A percentile compares a stretch with the other conserved stretches of the same genome.
Evolutionary conservation across 441 rosid genomes (phyloP).

Genomic region (Pelargonium citronellum): DNA sequence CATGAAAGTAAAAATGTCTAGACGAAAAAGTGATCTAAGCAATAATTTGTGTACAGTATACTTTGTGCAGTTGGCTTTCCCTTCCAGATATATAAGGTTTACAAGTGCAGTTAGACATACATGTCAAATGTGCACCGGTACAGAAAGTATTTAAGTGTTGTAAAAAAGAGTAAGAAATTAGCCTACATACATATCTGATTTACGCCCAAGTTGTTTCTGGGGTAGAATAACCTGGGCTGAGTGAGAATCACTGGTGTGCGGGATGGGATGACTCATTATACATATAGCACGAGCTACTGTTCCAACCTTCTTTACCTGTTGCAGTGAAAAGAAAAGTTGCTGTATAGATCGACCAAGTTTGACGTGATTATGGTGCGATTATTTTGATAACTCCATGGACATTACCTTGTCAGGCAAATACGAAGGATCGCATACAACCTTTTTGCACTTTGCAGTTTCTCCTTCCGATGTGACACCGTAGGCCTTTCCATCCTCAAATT

Average conservation of each 20-base stretch:
- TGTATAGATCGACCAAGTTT: not conserved
- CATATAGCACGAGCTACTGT: slow-evolving; percentile 63
- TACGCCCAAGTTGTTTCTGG: slow-evolving; percentile 67
- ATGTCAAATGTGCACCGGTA: too few species aligned
- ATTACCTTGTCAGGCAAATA: slow-evolving; percentile 58
- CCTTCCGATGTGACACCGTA: slow-evolving; percentile 61
- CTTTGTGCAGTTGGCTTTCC: too few species aligned
- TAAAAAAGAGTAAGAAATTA: not conserved
- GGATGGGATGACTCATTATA: slow-evolving; percentile 74
- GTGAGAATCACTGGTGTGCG: slow-evolving; percentile 53
- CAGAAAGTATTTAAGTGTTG: not conserved
- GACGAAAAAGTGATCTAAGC: too few species aligned
- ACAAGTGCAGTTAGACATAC: too few species aligned
- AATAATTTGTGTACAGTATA: too few species aligned
- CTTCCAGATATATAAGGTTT: too few species aligned
- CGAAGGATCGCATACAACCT: slow-evolving; percentile 68
- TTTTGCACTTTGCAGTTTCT: slow-evolving; percentile 70
- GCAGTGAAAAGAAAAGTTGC: slow-evolving; percentile 6
- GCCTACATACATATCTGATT: slow-evolving; percentile 59
- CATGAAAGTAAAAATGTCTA: too few species aligned
- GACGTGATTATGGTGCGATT: not conserved
- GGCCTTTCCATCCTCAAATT: slow-evolving; percentile 58
- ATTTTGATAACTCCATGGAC: not conserved
- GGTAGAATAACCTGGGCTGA: slow-evolving; percentile 71
- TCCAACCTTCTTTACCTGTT: slow-evolving; percentile 55